phyloP scores from a whole-genome alignment of 257 asterid species.

The Salvia splendens region DNA sequence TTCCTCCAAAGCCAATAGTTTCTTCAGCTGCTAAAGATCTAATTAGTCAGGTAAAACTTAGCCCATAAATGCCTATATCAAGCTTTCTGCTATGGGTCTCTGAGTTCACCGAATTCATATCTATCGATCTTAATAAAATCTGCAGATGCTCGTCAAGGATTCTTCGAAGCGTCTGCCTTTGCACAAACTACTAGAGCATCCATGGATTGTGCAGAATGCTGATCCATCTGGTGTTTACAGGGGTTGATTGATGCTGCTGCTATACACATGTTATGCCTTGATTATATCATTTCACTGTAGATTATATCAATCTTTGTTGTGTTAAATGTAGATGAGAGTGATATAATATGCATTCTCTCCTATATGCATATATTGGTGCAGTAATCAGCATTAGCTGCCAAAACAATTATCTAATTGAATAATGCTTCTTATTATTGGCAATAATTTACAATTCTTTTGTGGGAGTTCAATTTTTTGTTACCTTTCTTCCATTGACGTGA shows the following conservation, averaged over 20 bases:
- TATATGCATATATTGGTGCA: neutral
- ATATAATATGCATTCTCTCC: conserved; percentile 5
- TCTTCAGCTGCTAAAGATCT: conserved; percentile 90
- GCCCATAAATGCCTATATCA: too few relatives aligned
- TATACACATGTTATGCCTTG: neutral
- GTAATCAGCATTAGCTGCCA: neutral
- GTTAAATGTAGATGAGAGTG: conserved; percentile 28
- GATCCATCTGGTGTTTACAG: conserved; percentile 84
- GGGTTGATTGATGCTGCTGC: conserved; percentile 37
- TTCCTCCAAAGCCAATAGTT: conserved; percentile 78
- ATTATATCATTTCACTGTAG: conserved; percentile 12
- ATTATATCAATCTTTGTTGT: conserved; percentile 16
- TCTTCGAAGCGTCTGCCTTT: conserved; percentile 75
- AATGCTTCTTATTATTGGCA: neutral
- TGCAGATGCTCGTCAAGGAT: conserved; percentile 90
- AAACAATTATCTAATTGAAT: neutral
- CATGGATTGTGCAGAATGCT: conserved; percentile 91
- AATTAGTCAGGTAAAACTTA: conserved; percentile 62
- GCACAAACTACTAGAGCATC: conserved; percentile 86
- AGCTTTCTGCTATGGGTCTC: neutral
- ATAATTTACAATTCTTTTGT: neutral
- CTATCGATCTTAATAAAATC: neutral
- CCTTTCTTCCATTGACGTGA: too few relatives aligned
- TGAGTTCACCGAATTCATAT: too few relatives aligned
- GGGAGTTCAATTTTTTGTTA: too few relatives aligned